Evolutionary conservation across 2,329 filamentous ascomycete genomes (phyloP), one percentile per base, ranked within the genome.

Genomic region (Arthrobotrys iridis): DNA sequence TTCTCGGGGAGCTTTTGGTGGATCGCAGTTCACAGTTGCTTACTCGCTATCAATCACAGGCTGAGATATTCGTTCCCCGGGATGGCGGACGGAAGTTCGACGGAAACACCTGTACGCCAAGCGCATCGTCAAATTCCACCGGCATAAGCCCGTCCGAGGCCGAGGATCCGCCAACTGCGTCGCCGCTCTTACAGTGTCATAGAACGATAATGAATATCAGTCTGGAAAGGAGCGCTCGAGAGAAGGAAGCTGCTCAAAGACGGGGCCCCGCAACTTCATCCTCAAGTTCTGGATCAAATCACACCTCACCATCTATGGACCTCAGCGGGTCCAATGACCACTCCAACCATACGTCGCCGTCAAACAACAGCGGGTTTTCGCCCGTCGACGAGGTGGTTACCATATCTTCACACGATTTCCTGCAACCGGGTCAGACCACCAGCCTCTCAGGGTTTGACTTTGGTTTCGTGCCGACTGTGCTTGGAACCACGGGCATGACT

Each of bases 271-370:
- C 58, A 24, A 50, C 63, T 10, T 41, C 60, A 5, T 45, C 57
- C 4, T 48, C 59, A 18, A 71, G 43, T 8, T 67, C 62, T 4
- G 62, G 52, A 13, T 75, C 72, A 10, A 76, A 71, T 35, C 66
- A 76, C 43, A 76, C 72, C 4, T 76, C 72, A 7, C 72, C 72
- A 15, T 70, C 72, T 1, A 70, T 71, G 24, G 72, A 76, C 24
- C 40, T 64, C n/a, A 20, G 28, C n/a, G 52, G 43, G n/a, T 71
- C 72, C 1, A 62, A 62, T 22, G 66, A 76, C 13, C 64, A 71
- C 11, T 76, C 66, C 13, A 41, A 45, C 18, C 64, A 71, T 7
- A 76, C 72, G 4, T 65, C 65, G 8, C 72, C 72, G 1, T 76
- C 72, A 11, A 71, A 76, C 22, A 59, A 66, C 5, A 71, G 58